Base-by-base conservation (phyloP, 2,329 filamentous ascomycete genomes). In the Fusarium oligoseptatum region DNA sequence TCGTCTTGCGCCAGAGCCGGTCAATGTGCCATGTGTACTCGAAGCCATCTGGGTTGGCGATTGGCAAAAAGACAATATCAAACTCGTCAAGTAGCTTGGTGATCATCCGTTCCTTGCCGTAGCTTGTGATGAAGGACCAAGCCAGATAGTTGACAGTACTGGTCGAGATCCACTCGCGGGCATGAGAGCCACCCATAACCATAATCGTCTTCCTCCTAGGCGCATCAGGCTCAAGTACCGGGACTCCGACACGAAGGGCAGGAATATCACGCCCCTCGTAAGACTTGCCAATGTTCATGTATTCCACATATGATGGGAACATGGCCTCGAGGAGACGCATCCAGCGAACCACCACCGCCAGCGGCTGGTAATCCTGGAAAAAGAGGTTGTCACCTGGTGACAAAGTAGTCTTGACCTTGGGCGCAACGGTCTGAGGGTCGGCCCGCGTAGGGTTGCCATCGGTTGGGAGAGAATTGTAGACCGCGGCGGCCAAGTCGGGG, bases 81-180 rank as follows among this genome's bases (percentile, higher is more conserved):
- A 96, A 98, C 64, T 93, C 88, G 72, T 97, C 88, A 5, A 99
- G 88, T 10, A 98, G 87, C 70, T 92, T 92, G 22, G 93, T 95
- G 64, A 97, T 92, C 83, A 85, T 88, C 72, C 79, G 88, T 83
- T 89, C 87, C 74, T 94, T 94, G 70, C 93, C 94, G 81, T 96
- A 97, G 6, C 91, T 90, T 1, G 93, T 95, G 78, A 98, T 94
- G 57, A 98, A 88, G 17, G 91, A 94, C 90, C 97, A 98, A 11
- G 96, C 95, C 34, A 98, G 86, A 78, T 97, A 98, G 78, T 93
- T 97, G 62, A 97, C 94, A 0, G 95, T 97, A 78, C 93, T 97
- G 1, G 93, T 95, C 56, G 95, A 94, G 75, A 99, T 97, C 97
- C 97, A 99, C 86, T 99, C 97, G 41, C 97, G 91, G 4, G 95